Evolutionary conservation across 2,329 filamentous ascomycete genomes (phyloP), one percentile per base, ranked within the genome.

Genomic region (Leptosphaerulina australis): DNA sequence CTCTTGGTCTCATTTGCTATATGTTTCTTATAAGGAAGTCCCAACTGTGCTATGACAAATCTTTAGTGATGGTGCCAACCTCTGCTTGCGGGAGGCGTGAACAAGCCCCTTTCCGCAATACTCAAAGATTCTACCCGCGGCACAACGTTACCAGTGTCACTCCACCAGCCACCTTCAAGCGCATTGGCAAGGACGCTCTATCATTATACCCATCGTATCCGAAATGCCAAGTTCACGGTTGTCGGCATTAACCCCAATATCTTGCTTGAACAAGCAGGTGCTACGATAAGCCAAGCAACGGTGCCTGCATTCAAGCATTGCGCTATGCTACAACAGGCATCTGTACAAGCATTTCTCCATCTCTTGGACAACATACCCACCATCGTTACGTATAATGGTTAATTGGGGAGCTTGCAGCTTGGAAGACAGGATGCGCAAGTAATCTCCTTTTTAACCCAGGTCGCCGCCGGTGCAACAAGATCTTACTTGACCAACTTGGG

Each of bases 321-420:
- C 50, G 46, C 63, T 62, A 64, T 53, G 24, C 61, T 53, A 12
- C 31, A 60, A 55, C 36, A 58, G 63, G 63, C 56, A 64, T 66
- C 55, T 66, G 48, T 44, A 56, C 55, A 58, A 48, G 45, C 45
- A 40, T 47, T 53, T 45, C 48, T 28, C 45, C 50, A 53, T 46
- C 18, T 58, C 44, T 47, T 47, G 38, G 48, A 34, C 40, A 29
- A 18, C 15, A 35, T 26, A 39, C 52, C 48, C 54, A 34, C 53
- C 48, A 48, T 39, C 34, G 50, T 56, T 53, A 57, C 56, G 48
- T 57, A 59, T 30, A 22, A 58, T 51, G 50, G 40, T 20, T 53
- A 50, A 55, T 39, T 51, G 39, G 43, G 41, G 18, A 37, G 25
- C 22, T 20, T 17, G 39, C 15, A 33, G 39, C 14, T 10, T 7